These are phyloP conservation scores for Paraglomus occultum DNA, from an alignment of 192 early-diverging fungal species.

Conservation along the genomic window DNA sequence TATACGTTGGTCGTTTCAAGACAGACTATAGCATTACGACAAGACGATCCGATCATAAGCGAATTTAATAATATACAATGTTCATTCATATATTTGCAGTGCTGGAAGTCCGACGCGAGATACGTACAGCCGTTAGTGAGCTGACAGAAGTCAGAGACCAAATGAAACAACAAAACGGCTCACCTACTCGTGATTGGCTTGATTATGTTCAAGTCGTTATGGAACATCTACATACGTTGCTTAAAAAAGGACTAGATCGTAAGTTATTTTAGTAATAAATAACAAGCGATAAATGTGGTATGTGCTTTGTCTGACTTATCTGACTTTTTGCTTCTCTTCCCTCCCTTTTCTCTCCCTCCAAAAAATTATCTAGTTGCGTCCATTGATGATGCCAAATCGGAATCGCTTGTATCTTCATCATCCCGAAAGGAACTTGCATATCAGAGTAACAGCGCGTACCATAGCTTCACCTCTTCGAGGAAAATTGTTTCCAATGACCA, in stretches of 20 bases:
- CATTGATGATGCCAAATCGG: not conserved
- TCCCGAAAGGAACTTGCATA: constrained; percentile 10
- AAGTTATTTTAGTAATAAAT: not conserved
- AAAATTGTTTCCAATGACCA: too few species aligned
- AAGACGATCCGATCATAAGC: too few species aligned
- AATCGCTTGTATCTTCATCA: not conserved
- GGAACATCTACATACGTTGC: constrained; percentile 12
- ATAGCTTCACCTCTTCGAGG: not conserved
- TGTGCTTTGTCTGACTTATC: not conserved
- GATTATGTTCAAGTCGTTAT: constrained; percentile 26
- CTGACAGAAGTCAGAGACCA: constrained; percentile 18
- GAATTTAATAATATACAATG: too few species aligned
- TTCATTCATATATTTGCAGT: not conserved
- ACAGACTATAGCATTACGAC: too few species aligned
- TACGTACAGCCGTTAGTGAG: constrained; percentile 8
- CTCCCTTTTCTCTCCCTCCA: too few species aligned
- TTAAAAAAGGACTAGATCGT: constrained; percentile 27
- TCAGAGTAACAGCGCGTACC: not conserved
- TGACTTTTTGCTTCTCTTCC: not conserved
- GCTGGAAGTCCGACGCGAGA: constrained; percentile 22
- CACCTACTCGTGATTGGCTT: constrained; percentile 9
- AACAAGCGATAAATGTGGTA: not conserved
- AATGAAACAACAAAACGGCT: constrained; percentile 6
- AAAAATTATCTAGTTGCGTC: constrained; percentile 5
- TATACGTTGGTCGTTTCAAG: too few species aligned